Evolutionary conservation across 1,284 basidiomycete genomes (phyloP).

Genomic region (Austroboletus olivaceoglutinosus): DNA sequence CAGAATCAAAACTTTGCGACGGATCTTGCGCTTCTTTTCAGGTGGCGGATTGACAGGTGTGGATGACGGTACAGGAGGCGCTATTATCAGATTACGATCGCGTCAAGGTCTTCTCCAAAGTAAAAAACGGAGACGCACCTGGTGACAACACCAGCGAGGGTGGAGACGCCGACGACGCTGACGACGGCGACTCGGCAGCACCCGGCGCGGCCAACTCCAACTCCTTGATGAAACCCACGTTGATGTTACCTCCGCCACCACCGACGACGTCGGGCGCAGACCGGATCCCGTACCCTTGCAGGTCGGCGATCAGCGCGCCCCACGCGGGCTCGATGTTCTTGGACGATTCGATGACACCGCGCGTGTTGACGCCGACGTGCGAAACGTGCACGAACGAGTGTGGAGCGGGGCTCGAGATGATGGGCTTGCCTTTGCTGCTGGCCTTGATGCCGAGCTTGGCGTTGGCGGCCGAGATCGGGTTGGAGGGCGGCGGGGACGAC

Average conservation of each 20-base stretch:
- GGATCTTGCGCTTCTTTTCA: conserved; percentile 33
- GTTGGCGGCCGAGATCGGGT: too few relatives aligned
- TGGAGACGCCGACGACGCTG: not conserved
- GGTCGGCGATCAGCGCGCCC: conserved; percentile 64
- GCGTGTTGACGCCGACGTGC: conserved; percentile 78
- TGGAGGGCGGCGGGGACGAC: not conserved
- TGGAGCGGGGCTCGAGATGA: conserved; percentile 73
- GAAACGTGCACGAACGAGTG: conserved; percentile 85
- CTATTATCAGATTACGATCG: conserved; percentile 12
- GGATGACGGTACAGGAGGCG: conserved; percentile 7
- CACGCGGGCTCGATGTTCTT: conserved; percentile 77
- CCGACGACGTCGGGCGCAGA: conserved; percentile 34
- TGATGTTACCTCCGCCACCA: conserved; percentile 45
- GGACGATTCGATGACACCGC: conserved; percentile 68
- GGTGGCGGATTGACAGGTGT: conserved; percentile 12
- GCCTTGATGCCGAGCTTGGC: not conserved
- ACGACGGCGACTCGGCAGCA: conserved; percentile 4
- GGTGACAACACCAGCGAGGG: not conserved
- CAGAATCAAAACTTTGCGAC: conserved; percentile 30
- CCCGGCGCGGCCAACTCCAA: conserved; percentile 48
- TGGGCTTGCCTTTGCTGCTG: conserved; percentile 32
- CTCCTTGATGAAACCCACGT: conserved; percentile 67
- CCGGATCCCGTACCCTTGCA: conserved; percentile 57
- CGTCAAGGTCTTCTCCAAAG: not conserved
- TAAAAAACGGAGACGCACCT: conserved; percentile 11